Evolutionary conservation across 495 filamentous ascomycete species (phyloP).

Genomic region (Penicillium daleae): DNA sequence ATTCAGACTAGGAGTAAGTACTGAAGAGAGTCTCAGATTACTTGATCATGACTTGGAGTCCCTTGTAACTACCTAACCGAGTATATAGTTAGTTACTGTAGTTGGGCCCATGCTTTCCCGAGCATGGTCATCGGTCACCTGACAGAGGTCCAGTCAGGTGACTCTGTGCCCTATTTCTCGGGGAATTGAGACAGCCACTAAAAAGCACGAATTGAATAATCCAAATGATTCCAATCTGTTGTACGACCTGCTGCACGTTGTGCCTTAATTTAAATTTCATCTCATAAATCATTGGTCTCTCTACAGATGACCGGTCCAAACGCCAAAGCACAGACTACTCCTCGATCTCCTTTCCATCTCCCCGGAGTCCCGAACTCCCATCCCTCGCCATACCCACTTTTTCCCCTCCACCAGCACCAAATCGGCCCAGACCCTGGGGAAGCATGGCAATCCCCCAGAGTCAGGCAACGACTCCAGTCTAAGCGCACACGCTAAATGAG

Average conservation of each 20-base stretch:
- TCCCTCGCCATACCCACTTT: background rate
- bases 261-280: too few relatives aligned
- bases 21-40: too few relatives aligned
- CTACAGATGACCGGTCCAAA: background rate
- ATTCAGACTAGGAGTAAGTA: too few relatives aligned
- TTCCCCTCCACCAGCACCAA: background rate
- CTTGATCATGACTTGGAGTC: too few relatives aligned
- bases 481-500: conserved; percentile 13
- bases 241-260: background rate
- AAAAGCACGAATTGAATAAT: too few relatives aligned
- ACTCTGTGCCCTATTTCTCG: background rate
- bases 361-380: background rate
- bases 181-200: background rate
- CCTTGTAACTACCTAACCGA: too few relatives aligned
- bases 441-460: background rate
- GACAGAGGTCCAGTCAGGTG: background rate
- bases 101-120: background rate
- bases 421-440: background rate
- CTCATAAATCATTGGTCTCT: background rate
- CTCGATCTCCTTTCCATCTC: background rate
- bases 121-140: background rate
- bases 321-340: background rate
- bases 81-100: background rate
- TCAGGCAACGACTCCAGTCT: conserved; percentile 10
- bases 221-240: too few relatives aligned